These are phyloP conservation scores for Diaporthe caulivora DNA, from an alignment of 2,329 filamentous ascomycete species.

Conservation along the genomic window DNA sequence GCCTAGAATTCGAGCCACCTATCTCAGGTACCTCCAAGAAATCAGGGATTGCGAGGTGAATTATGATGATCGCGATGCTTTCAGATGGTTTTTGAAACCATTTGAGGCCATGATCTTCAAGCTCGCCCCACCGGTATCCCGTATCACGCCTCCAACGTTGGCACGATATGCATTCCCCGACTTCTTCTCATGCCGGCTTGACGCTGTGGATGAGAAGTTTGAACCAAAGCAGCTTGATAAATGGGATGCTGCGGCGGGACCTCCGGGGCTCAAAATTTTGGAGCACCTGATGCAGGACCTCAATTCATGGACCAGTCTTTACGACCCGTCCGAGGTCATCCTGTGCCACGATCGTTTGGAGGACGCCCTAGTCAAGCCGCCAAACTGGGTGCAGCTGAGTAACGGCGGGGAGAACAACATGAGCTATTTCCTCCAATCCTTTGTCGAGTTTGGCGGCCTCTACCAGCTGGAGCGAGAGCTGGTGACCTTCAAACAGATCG, in stretches of 20 bases:
- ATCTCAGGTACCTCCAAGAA: constrained; percentile 2
- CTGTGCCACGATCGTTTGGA: neutral
- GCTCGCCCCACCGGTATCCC: neutral
- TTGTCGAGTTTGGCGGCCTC: neutral
- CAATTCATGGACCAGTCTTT: neutral
- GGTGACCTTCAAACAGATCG: neutral
- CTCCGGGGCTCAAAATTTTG: neutral
- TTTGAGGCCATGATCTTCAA: neutral
- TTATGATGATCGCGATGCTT: neutral
- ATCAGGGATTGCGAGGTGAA: neutral
- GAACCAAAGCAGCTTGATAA: neutral
- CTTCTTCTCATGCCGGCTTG: neutral
- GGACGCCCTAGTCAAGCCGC: neutral
- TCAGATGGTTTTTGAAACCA: neutral
- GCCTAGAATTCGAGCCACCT: neutral
- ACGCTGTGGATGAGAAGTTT: neutral
- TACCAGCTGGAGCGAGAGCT: neutral
- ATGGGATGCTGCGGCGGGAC: neutral
- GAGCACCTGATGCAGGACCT: neutral
- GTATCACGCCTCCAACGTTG: neutral
- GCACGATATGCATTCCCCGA: constrained; percentile 8
- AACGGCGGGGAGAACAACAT: neutral
- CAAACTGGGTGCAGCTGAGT: neutral
- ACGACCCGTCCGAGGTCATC: neutral
- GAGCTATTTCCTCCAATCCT: neutral